A percentile compares a stretch with the other conserved stretches of the same genome.
Conservation (phyloP, 306 rosid genomes). For the Cicer cuneatum region DNA sequence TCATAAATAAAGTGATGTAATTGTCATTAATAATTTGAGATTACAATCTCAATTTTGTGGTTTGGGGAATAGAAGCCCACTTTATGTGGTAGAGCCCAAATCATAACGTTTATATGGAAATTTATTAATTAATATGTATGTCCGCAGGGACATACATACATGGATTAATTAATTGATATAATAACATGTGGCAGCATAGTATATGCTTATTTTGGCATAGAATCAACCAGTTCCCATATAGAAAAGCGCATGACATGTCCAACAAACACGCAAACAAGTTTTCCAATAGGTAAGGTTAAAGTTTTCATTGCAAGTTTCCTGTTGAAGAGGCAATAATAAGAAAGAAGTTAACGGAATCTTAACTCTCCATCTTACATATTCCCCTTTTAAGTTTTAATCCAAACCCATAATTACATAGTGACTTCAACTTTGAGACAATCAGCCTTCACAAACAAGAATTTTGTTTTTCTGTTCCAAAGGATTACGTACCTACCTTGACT, state of each 20-base stretch:
- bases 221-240: conserved; percentile 45
- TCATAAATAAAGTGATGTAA: conserved; percentile 3
- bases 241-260: conserved; percentile 43
- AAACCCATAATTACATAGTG: conserved; percentile 38
- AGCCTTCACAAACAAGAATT: conserved; percentile 51
- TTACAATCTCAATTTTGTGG: background rate
- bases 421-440: conserved; percentile 75
- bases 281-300: conserved; percentile 39
- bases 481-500: conserved; percentile 13
- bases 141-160: background rate
- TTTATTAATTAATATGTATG: too few relatives aligned
- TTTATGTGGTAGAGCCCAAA: too few relatives aligned
- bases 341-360: conserved; percentile 44
- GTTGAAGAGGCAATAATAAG: conserved; percentile 41
- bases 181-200: conserved; percentile 1
- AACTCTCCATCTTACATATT: conserved; percentile 43
- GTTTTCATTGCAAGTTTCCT: conserved; percentile 55
- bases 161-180: conserved; percentile 17
- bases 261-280: conserved; percentile 45
- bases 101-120: too few relatives aligned
- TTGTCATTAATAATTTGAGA: background rate
- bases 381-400: conserved; percentile 38
- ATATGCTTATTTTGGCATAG: conserved; percentile 41
- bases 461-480: conserved; percentile 32
- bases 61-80: too few relatives aligned